Evolutionary conservation across 257 asterid species (phyloP), one percentile per base, ranked within the genome.

Genomic region (Gardenia jasminoides): DNA sequence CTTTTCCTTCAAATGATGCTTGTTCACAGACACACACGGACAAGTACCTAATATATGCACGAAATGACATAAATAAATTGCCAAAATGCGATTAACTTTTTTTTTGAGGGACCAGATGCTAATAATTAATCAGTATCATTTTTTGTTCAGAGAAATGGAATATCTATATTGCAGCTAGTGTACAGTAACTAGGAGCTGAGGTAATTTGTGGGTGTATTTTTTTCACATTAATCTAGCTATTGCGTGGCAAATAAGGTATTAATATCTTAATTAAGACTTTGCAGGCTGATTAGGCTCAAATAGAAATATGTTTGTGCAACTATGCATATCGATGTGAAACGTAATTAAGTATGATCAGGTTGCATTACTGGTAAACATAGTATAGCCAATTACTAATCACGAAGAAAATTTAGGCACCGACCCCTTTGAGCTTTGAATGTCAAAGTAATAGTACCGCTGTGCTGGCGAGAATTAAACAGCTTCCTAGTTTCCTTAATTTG

Each of bases 401-500:
- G 17, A 62, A 59, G 43, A 9, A 54, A 69, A 22, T 46, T 70
- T 70, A 46, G 75, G 59, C 59, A 70, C 39, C 59, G 39, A 46
- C 58, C 1, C 11, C 59, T 43, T 44, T n/a, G 41, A 70, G 11
- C 28, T 41, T 69, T 69, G 33, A 39, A 43, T 24, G 28, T 46
- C 33, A 10, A 11, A 19, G 15, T 69, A 26, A 1, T n/a, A n/a
- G n/a, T n/a, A n/a, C 74, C n/a, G 44, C 22, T 41, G 41, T 24
- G 31, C 10, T 11, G n/a, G n/a, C n/a, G n/a, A n/a, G n/a, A n/a
- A n/a, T 11, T 20, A 1, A 16, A 8, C 26, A 10, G 54, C 11
- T 1, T 28, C 10, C 12, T 68, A 19, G 72, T 68, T 70, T 70
- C 75, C 75, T 8, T 46, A 46, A 70, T n/a, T 70, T 70, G 75